Evolutionary conservation across 2,329 filamentous ascomycete genomes (phyloP), one percentile per base, ranked within the genome.

Genomic region (Aphanocladium album): DNA sequence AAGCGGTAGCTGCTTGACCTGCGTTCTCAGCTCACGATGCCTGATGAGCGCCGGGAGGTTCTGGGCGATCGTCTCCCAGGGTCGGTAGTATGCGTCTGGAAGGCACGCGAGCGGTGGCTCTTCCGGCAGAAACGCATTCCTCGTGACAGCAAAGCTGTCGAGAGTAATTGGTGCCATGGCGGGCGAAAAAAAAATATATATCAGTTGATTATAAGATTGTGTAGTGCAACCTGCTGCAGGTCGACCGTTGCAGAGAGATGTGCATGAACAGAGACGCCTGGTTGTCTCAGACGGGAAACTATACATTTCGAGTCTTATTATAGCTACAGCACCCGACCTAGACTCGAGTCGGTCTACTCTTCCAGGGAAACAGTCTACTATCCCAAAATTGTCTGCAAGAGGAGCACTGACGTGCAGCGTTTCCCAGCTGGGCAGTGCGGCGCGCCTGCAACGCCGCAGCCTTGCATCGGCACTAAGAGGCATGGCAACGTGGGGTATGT

Each of bases 111-210:
- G 77, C 0, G 91, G 92, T 17, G 82, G 76, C 19, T 87, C 76
- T 17, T 85, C 77, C 0, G 92, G 90, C 5, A 96, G 82, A 71
- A 96, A 96, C 41, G 90, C 92, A 72, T 90, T 84, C 23, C 79
- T 71, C 2, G 77, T 74, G 39, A 81, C 68, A 23, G 68, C 68
- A 55, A 74, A 79, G 37, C 50, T 25, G 3, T 53, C 30, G 2
- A 53, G n/a, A 6, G 50, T 53, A 25, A 53, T 25, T 17, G 33
- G 33, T 12, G 33, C 50, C 50, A 53, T 53, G 5, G 6, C 11
- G 19, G 33, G 8, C 12, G 21, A 19, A 19, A 5, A 5, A 30
- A 30, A 30, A 9, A 30, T 9, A 43, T 5, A 46, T 16, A 17
- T 4, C 17, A 23, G 19, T 17, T 46, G 43, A 5, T 46, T 46